Conservation (phyloP, 441 rosid species). For the Populus hybrid region DNA sequence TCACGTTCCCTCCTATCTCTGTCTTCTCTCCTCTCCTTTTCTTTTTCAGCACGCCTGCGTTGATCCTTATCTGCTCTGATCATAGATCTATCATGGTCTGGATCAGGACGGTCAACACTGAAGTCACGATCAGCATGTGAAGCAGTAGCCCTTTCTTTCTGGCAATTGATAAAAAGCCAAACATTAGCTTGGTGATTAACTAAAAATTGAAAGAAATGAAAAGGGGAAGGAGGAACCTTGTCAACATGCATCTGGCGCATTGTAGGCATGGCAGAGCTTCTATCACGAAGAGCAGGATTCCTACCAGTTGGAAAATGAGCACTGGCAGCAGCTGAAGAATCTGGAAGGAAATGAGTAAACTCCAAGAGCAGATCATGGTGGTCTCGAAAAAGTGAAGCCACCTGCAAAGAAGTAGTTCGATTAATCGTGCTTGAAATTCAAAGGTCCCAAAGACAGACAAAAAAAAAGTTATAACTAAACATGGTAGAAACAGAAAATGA, state of each 20-base stretch:
- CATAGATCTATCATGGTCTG: constrained; percentile 53
- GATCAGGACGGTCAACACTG: constrained; percentile 56
- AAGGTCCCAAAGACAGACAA: not conserved
- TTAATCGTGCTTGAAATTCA: constrained; percentile 2
- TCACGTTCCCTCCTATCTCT: constrained; percentile 58
- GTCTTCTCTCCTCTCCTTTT: constrained; percentile 68
- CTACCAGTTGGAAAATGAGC: constrained; percentile 47
- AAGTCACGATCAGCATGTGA: constrained; percentile 55
- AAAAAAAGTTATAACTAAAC: not conserved
- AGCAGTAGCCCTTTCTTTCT: constrained; percentile 66
- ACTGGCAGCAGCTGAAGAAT: constrained; percentile 68
- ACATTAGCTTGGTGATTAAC: constrained; percentile 25
- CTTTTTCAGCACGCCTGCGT: constrained; percentile 66
- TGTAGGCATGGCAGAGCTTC: constrained; percentile 60
- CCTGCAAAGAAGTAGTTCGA: constrained; percentile 43
- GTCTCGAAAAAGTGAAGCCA: constrained; percentile 77
- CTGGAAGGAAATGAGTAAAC: constrained; percentile 90
- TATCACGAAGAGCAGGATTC: constrained; percentile 57
- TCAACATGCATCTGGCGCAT: constrained; percentile 53
- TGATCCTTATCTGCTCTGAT: constrained; percentile 71
- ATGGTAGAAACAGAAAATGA: constrained; percentile 1
- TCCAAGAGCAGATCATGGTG: constrained; percentile 83
- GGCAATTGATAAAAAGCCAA: constrained; percentile 30
- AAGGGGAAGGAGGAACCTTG: constrained; percentile 54
- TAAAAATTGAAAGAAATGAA: constrained; percentile 15